Percentiles rank a stretch among this genome's conserved stretches.
Conservation (phyloP, 345 rosid species). For the Arabidopsis arenosa region DNA sequence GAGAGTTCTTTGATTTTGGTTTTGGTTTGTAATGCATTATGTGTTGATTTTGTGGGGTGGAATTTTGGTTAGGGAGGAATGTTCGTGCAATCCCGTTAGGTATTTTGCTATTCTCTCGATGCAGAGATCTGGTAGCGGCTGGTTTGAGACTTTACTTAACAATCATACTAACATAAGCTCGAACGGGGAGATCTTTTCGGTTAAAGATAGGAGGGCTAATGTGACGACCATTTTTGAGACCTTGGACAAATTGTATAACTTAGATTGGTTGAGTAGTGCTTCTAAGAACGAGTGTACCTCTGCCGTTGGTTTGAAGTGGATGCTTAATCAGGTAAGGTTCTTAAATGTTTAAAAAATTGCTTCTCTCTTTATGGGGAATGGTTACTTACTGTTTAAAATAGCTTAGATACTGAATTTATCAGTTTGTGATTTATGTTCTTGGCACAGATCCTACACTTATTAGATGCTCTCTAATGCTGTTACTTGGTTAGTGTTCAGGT, state of each 20-base stretch:
- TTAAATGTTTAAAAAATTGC: neutral
- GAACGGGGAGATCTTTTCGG: constrained; percentile 94
- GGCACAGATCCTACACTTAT: neutral
- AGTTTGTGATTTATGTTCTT: neutral
- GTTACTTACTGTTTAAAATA: constrained; percentile 1
- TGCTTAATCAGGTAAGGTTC: constrained; percentile 92
- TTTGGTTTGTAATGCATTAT: neutral
- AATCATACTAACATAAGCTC: constrained; percentile 97
- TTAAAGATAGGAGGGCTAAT: constrained; percentile 88
- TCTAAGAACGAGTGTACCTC: constrained; percentile 98
- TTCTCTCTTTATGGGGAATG: neutral
- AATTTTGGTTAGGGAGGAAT: constrained; percentile 71
- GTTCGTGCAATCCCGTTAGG: constrained; percentile 88
- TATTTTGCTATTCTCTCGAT: constrained; percentile 93
- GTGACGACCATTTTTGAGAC: constrained; percentile 73
- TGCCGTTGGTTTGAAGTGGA: constrained; percentile 98
- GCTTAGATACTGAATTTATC: neutral
- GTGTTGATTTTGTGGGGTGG: constrained; percentile 14
- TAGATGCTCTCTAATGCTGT: constrained; percentile 2
- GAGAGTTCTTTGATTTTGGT: constrained; percentile 19
- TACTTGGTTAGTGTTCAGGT: constrained; percentile 6
- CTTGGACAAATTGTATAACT: constrained; percentile 77
- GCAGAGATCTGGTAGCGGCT: constrained; percentile 99
- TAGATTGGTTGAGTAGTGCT: constrained; percentile 96
- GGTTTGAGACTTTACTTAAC: constrained; percentile 96